Evolutionary conservation across 2,329 filamentous ascomycete genomes (phyloP).

Genomic region (Ophiostoma quercus): DNA sequence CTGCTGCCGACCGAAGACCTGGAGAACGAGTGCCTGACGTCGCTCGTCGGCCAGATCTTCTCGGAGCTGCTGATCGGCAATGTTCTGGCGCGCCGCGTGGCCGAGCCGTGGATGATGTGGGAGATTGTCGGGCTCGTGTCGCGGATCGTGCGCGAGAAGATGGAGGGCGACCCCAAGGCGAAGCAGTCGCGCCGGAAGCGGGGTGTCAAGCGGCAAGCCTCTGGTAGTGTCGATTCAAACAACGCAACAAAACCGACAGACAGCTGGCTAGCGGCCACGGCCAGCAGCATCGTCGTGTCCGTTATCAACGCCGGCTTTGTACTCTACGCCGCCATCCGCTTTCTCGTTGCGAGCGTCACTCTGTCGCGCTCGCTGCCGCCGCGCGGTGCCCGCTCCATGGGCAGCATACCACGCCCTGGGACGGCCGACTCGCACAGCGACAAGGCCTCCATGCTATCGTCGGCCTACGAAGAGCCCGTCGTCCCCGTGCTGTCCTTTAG

Average conservation of each 20-base stretch:
- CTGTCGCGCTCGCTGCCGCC: conserved; percentile 63
- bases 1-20: conserved; percentile 89
- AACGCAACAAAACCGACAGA: not conserved
- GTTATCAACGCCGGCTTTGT: conserved; percentile 51
- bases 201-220: not conserved
- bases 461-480: conserved; percentile 32
- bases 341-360: conserved; percentile 58
- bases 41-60: conserved; percentile 79
- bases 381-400: conserved; percentile 33
- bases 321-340: conserved; percentile 59
- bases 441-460: conserved; percentile 16
- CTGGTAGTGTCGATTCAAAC: not conserved
- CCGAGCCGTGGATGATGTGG: conserved; percentile 85
- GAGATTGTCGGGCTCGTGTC: conserved; percentile 71
- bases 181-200: conserved; percentile 1
- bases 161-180: conserved; percentile 19
- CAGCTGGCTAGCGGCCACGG: conserved; percentile 19
- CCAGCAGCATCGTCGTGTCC: conserved; percentile 50
- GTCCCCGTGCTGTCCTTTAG: conserved; percentile 68
- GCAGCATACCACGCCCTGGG: conserved; percentile 27
- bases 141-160: conserved; percentile 36
- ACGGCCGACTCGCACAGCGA: conserved; percentile 24
- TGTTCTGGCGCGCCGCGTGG: conserved; percentile 70
- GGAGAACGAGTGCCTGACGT: conserved; percentile 76
- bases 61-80: conserved; percentile 86